A percentile compares a stretch with the other conserved stretches of the same genome.
These are phyloP conservation scores for Benincasa hispida DNA, from an alignment of 306 rosid genomes.

Conservation along the genomic window DNA sequence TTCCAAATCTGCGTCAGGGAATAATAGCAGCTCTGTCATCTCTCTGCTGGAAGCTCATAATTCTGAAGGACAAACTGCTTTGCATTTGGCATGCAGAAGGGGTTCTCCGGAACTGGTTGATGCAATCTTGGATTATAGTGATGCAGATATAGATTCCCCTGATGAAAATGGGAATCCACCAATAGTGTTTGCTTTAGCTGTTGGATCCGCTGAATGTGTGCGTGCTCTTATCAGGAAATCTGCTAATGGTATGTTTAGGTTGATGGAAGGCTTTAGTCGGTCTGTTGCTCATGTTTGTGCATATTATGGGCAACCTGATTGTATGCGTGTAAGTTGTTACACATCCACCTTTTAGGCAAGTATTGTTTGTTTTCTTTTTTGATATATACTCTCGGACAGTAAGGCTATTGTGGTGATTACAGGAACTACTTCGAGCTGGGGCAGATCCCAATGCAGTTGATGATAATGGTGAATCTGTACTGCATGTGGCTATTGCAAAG, in stretches of 20 bases:
- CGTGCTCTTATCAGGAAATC: constrained; percentile 60
- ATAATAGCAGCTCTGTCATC: constrained; percentile 37
- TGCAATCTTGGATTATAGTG: constrained; percentile 62
- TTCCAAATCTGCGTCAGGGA: constrained; percentile 59
- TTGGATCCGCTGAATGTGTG: constrained; percentile 94
- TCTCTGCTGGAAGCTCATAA: constrained; percentile 74
- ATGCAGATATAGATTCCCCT: constrained; percentile 81
- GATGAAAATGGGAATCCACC: constrained; percentile 99
- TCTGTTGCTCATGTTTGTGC: constrained; percentile 98
- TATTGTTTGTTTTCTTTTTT: neutral
- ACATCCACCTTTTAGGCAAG: constrained; percentile 8
- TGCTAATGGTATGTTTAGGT: constrained; percentile 75
- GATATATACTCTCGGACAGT: constrained; percentile 6
- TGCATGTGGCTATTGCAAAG: constrained; percentile 87
- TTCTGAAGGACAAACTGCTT: constrained; percentile 93
- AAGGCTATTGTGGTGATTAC: constrained; percentile 17
- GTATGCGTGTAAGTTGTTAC: constrained; percentile 76
- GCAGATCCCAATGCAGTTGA: constrained; percentile 96
- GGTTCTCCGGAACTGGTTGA: constrained; percentile 89
- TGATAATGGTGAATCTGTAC: constrained; percentile 95
- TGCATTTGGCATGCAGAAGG: constrained; percentile 93
- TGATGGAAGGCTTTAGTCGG: constrained; percentile 88
- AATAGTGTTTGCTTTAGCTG: constrained; percentile 90
- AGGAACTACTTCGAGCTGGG: constrained; percentile 89
- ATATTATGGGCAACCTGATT: constrained; percentile 96